phyloP scores from a whole-genome alignment of 768 basidiomycete species.

The Phylloporus scabripes region DNA sequence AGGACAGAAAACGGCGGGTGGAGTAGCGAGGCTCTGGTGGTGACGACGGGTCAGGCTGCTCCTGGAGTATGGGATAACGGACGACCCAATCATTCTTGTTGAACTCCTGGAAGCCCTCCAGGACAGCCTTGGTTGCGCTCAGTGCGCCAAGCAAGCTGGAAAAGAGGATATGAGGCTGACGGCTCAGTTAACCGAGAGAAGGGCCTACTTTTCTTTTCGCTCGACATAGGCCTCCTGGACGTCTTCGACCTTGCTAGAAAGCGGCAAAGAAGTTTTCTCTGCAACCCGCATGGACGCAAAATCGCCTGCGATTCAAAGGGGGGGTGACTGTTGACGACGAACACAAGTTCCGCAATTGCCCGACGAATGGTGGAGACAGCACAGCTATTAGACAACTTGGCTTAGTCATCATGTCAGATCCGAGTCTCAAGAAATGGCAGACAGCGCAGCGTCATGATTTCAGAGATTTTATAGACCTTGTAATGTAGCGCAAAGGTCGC shows the following conservation, averaged over 20 bases:
- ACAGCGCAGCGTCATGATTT: too few relatives aligned
- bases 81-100: conserved; percentile 87
- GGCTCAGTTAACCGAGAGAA: not conserved
- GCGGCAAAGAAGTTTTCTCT: conserved; percentile 12
- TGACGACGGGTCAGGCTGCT: conserved; percentile 35
- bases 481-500: not conserved
- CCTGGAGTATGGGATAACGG: conserved; percentile 73
- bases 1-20: conserved; percentile 68
- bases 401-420: conserved; percentile 15
- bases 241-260: conserved; percentile 49
- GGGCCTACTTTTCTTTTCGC: conserved; percentile 66
- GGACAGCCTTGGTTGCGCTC: conserved; percentile 60
- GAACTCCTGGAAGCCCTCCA: conserved; percentile 69
- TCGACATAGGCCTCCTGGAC: conserved; percentile 72
- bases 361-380: not conserved
- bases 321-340: not conserved
- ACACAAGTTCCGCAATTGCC: conserved; percentile 3
- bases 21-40: conserved; percentile 33
- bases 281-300: conserved; percentile 12
- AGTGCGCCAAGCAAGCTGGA: conserved; percentile 62
- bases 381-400: conserved; percentile 7
- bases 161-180: not conserved
- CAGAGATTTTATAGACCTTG: not conserved
- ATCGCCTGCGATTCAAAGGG: conserved; percentile 3
- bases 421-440: too few relatives aligned